Conservation (phyloP, 73 alveolate species). For the Paramecium sonneborni region DNA sequence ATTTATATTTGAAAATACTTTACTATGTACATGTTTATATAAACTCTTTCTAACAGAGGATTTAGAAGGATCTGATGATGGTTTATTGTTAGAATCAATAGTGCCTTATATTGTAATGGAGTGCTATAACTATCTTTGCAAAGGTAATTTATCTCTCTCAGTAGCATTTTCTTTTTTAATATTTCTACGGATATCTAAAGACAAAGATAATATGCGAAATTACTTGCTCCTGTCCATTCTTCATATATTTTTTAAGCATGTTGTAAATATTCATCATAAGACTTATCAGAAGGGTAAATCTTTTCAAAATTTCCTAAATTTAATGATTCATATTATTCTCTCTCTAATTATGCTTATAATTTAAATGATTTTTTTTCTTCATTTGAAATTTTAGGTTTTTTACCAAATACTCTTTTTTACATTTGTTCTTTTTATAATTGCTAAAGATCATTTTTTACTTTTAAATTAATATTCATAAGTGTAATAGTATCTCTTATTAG, state of each 20-base stretch:
- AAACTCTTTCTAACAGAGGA: background rate
- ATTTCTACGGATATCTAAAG: conserved; percentile 40
- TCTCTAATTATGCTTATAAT: background rate
- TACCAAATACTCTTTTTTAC: conserved; percentile 41
- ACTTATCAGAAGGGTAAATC: conserved; percentile 42
- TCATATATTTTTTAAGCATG: conserved; percentile 59
- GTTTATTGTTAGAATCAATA: background rate
- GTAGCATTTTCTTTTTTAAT: background rate
- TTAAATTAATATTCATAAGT: conserved; percentile 69
- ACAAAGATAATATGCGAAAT: background rate
- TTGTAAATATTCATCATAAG: conserved; percentile 52
- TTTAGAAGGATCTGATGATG: background rate
- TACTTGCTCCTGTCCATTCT: conserved; percentile 69
- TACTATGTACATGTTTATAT: conserved; percentile 1
- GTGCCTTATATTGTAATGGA: background rate
- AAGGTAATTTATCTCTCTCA: background rate
- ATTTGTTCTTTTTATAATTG: conserved; percentile 32
- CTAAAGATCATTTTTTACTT: conserved; percentile 61
- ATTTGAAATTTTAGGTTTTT: background rate
- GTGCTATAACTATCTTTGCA: background rate
- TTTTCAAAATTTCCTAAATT: conserved; percentile 42
- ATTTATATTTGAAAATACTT: background rate
- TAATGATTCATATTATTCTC: conserved; percentile 50
- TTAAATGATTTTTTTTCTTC: conserved; percentile 41
- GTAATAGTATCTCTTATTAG: conserved; percentile 73